Evolutionary conservation across 2,329 filamentous ascomycete species (phyloP), one percentile per base, ranked within the genome.

Genomic region (Cryphonectria radicalis): DNA sequence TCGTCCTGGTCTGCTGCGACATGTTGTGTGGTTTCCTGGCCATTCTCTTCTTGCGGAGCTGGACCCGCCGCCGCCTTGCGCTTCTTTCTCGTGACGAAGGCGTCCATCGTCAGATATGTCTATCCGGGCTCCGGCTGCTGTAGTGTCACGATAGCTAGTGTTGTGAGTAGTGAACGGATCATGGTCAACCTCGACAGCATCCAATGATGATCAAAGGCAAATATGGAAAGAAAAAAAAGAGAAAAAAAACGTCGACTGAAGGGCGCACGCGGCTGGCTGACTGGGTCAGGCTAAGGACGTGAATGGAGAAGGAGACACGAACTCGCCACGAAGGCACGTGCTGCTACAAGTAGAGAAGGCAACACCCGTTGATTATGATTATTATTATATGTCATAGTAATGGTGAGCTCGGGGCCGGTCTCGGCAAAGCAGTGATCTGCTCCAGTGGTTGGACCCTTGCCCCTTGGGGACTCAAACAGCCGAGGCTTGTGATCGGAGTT

Each of bases 51-150:
- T 50, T 50, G 70, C 63, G 19, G 17, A 0, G 75, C 50, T 13
- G 79, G 77, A 35, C 71, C 76, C 68, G 76, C 77, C 67, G 76
- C 77, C 75, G 46, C 46, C 75, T 81, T 90, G 69, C 88, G 86
- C 79, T 89, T 90, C 70, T 81, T 82, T 25, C 84, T 81, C 13
- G 83, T 84, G 69, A 91, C 79, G 76, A 90, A 91, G 40, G 85
- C 80, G 74, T 90, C 86, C 89, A 91, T 91, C 65, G 59, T 79
- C 40, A 28, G 40, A 22, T 10, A n/a, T 14, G 14, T 17, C 59
- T 37, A 67, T 53, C 62, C 43, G 55, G 66, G 63, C 8, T 60
- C 53, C 35, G 37, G 43, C 28, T 43, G 60, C 53, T 35, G 64
- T 13, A 60, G 63, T 6, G 1, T 46, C 14, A 32, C 19, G 32